Percentiles rank a stretch among this genome's conserved stretches.
Evolutionary conservation across 768 basidiomycete species (phyloP).

Genomic region (Suillus subaureus): DNA sequence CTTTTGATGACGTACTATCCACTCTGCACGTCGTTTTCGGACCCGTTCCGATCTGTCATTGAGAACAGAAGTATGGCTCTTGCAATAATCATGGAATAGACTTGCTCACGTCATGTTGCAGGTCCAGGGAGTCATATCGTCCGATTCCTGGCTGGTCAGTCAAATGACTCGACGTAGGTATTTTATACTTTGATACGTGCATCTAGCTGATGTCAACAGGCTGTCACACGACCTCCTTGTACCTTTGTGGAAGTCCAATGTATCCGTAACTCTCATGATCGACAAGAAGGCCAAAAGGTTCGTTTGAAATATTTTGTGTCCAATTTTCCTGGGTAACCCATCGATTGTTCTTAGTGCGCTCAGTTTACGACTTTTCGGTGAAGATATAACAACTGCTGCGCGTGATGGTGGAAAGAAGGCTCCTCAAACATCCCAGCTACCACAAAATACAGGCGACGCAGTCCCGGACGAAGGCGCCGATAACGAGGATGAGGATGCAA

Average conservation of each 20-base stretch:
- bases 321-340: constrained; percentile 9
- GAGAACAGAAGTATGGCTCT: constrained; percentile 54
- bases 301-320: constrained; percentile 13
- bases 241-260: constrained; percentile 95
- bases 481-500: constrained; percentile 5
- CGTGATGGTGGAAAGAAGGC: constrained; percentile 36
- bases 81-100: neutral
- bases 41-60: constrained; percentile 57
- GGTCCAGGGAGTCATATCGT: constrained; percentile 75
- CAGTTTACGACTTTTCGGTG: constrained; percentile 81
- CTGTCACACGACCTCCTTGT: constrained; percentile 80
- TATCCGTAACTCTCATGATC: constrained; percentile 88
- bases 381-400: constrained; percentile 66
- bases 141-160: constrained; percentile 58
- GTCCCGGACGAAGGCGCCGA: constrained; percentile 4
- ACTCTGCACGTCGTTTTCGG: constrained; percentile 60
- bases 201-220: constrained; percentile 36
- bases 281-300: constrained; percentile 97
- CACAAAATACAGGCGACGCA: neutral
- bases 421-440: constrained; percentile 8
- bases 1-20: constrained; percentile 84
- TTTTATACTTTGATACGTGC: neutral
- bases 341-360: constrained; percentile 60
- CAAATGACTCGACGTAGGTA: constrained; percentile 57
- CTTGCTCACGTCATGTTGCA: constrained; percentile 24